Base-by-base conservation (phyloP, 352 stramenopile genomes). In the Phytopythium litorale region DNA sequence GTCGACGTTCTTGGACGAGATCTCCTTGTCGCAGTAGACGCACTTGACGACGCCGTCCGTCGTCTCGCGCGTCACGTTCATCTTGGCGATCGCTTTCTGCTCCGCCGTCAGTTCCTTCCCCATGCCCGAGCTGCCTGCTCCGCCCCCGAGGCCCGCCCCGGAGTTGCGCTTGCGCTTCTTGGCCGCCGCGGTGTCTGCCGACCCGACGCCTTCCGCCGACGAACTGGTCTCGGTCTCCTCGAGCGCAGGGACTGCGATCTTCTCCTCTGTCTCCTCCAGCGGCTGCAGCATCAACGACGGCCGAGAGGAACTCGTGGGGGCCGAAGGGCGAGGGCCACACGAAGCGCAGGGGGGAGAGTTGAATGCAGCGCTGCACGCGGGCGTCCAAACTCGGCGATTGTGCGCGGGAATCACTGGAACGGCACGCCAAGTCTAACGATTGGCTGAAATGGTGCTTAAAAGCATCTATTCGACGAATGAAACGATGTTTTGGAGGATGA, bases 11-110 rank as follows among this genome's bases (percentile, higher is more conserved):
- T 87, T 88, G 45, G 79, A 89, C 52, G 84, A 73, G 65, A 94
- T 94, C 65, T 94, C 84, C 65, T 94, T 94, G 49, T 88, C 79
- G 66, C 84, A 94, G 70, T 89, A 91, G 67, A 70, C 79, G 69
- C 84, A 94, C 71, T 89, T 94, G 66, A 90, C 74, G 35, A 73
- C 45, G 21, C 79, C 82, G 12, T 91, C 84, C 32, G 75, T 69
- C 21, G 66, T 68, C 58, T 84, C 75, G 57, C 84, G 82, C 42
- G 67, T 78, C 46, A 94, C 78, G 72, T 92, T 79, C 77, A 88
- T 84, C 59, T 87, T 89, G 49, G 87, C 81, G 52, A 91, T 70
- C 16, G 74, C 70, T 58, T 94, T 94, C 65, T 94, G 84, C 7
- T 91, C 82, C 0, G 64, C 58, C 8, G 73, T 75, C 49, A 94